These are phyloP conservation scores for Corymbia calophylla DNA, from an alignment of 441 rosid species.

Conservation along the genomic window DNA sequence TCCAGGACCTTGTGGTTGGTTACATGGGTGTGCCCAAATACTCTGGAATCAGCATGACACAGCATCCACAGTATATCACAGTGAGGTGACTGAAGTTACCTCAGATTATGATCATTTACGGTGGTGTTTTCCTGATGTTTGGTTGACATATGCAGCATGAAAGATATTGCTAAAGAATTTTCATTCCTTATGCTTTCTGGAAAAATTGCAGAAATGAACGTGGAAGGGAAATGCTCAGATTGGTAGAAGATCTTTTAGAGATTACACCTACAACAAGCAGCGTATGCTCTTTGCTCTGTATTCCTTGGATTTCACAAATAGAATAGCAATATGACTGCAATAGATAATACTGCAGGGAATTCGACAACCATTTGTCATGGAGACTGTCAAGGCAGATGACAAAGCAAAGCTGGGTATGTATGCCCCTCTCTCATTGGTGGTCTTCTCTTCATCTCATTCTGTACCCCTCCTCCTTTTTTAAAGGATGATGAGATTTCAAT, in stretches of 20 bases:
- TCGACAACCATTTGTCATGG: slow-evolving; percentile 81
- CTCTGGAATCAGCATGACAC: slow-evolving; percentile 78
- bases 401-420: slow-evolving; percentile 69
- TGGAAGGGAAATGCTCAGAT: slow-evolving; percentile 82
- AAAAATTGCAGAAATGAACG: slow-evolving; percentile 61
- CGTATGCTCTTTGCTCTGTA: slow-evolving; percentile 30
- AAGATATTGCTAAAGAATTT: neutral
- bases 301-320: neutral
- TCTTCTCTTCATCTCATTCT: neutral
- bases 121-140: neutral
- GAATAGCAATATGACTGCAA: neutral
- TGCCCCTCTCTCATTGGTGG: neutral
- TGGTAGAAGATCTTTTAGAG: slow-evolving; percentile 74
- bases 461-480: neutral
- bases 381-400: slow-evolving; percentile 95
- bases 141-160: neutral
- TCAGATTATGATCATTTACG: neutral
- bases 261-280: slow-evolving; percentile 72
- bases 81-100: slow-evolving; percentile 41
- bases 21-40: slow-evolving; percentile 98
- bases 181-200: neutral
- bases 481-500: neutral
- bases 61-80: slow-evolving; percentile 92
- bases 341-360: slow-evolving; percentile 46
- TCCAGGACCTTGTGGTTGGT: slow-evolving; percentile 89